These are phyloP conservation scores for Kwoniella newhampshirensis DNA, from an alignment of 768 basidiomycete species.

Conservation along the genomic window DNA sequence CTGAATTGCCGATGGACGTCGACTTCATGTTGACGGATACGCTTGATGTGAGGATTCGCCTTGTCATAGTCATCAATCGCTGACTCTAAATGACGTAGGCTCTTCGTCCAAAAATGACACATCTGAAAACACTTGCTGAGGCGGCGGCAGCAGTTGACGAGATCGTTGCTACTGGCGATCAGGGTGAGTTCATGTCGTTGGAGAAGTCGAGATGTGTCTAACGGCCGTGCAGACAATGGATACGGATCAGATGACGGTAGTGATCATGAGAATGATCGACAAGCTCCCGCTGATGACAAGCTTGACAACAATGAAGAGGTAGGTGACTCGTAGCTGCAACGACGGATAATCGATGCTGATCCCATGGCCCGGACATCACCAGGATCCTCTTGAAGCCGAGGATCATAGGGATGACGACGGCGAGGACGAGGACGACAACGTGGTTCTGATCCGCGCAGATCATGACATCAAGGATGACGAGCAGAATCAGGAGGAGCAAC, in stretches of 20 bases:
- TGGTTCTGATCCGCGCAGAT: constrained; percentile 61
- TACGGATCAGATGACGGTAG: constrained; percentile 38
- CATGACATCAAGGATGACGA: constrained; percentile 67
- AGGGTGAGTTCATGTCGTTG: no score
- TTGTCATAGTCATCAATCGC: neutral
- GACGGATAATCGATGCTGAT: no score
- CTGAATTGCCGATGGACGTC: constrained; percentile 89
- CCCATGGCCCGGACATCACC: neutral
- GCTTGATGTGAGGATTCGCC: constrained; percentile 64
- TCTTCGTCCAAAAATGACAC: constrained; percentile 74
- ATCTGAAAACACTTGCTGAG: constrained; percentile 75
- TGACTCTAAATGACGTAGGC: constrained; percentile 58
- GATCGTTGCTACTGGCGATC: constrained; percentile 66
- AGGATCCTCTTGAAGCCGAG: no score
- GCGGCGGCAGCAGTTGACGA: constrained; percentile 87
- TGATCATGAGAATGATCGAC: constrained; percentile 61
- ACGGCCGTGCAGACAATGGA: constrained; percentile 19
- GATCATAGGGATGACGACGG: constrained; percentile 63
- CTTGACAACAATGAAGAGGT: constrained; percentile 15
- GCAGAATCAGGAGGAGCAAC: constrained; percentile 83
- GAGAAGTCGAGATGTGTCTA: no score
- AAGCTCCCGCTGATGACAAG: constrained; percentile 3
- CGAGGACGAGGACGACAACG: constrained; percentile 72
- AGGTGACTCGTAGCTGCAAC: no score
- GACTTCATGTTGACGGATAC: constrained; percentile 97